Base-by-base conservation (phyloP, 805 yeast species). In the Dipodascopsis tothii region DNA sequence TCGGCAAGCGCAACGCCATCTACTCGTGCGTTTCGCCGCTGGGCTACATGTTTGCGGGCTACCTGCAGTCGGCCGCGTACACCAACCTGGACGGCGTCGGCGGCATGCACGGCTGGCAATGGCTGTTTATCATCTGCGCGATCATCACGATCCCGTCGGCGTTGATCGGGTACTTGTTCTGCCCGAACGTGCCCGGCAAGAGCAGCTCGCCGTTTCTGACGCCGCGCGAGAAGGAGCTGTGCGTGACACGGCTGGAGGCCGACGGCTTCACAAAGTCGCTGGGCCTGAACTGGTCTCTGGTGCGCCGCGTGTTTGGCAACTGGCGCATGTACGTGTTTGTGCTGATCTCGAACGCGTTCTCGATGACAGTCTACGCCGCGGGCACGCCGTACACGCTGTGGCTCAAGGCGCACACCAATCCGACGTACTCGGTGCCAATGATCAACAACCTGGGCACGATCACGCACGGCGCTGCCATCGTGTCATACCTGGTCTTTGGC, bases 101-200 rank as follows among this genome's bases (percentile, higher is more conserved):
- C 36, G 85, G 85, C 0, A 61, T 74, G 11, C 69, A 68, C 5
- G 78, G 84, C 11, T 81, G 86, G 86, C 69, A 79, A 66, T 81
- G 86, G 86, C 74, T 78, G 55, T 81, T 78, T 56, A 73, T 81
- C 36, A 70, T 81, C 49, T 84, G 80, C 58, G 79, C 80, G 11
- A 56, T 75, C 39, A 71, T 81, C 38, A 75, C 81, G 4, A 56
- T 80, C 22, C 75, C 69, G 1, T 73, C 81, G 35, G 82, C 80
- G 5, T 4, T 80, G 5, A 49, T 75, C 40, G 83, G 82, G 0
- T 66, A 70, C 43, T 74, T 72, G 54, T 53, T 68, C 56, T 62
- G 78, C 45, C 87, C 86, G 5, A 86, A 84, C 41, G 80, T 82
- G 16, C 85, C 86, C 5, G 62, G 69, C 39, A 66, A 70, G 42